Conservation (phyloP, 441 rosid genomes). For the Bruguiera hainesii region DNA sequence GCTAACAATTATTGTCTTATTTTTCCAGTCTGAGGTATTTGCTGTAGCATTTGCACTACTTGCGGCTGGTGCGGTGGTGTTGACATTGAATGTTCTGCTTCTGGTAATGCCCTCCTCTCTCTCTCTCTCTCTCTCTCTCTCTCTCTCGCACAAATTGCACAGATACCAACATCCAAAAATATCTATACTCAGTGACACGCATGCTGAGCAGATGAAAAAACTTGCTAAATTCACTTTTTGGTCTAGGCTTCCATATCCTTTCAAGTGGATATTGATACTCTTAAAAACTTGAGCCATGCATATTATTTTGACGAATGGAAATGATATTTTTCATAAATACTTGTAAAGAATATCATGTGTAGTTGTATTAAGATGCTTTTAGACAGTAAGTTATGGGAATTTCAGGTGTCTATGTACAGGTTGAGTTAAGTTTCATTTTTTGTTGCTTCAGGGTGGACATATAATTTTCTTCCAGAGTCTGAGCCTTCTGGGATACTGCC, state of each 20-base stretch:
- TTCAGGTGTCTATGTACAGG: not conserved
- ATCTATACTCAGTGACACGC: too few species aligned
- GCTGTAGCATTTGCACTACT: conserved; percentile 97
- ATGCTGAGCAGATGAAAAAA: not conserved
- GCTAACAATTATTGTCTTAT: conserved; percentile 10
- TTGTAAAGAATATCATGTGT: too few species aligned
- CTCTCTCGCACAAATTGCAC: too few species aligned
- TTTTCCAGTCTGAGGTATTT: conserved; percentile 81
- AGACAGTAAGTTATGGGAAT: not conserved
- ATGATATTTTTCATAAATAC: not conserved
- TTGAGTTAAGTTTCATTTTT: not conserved
- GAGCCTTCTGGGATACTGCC: conserved; percentile 88
- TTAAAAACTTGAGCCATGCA: not conserved
- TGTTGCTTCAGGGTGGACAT: conserved; percentile 73
- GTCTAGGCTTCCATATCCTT: not conserved
- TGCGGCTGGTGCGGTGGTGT: conserved; percentile 90
- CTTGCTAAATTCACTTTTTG: not conserved
- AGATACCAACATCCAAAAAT: too few species aligned
- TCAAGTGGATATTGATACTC: not conserved
- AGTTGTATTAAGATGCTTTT: not conserved
- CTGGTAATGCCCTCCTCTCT: conserved; percentile 47
- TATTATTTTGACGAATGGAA: not conserved
- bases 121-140: not conserved
- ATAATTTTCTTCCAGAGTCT: conserved; percentile 91
- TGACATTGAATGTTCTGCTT: conserved; percentile 86